Evolutionary conservation across 1,139 yeast genomes (phyloP).

Genomic region (Spathaspora jeffriesii): DNA sequence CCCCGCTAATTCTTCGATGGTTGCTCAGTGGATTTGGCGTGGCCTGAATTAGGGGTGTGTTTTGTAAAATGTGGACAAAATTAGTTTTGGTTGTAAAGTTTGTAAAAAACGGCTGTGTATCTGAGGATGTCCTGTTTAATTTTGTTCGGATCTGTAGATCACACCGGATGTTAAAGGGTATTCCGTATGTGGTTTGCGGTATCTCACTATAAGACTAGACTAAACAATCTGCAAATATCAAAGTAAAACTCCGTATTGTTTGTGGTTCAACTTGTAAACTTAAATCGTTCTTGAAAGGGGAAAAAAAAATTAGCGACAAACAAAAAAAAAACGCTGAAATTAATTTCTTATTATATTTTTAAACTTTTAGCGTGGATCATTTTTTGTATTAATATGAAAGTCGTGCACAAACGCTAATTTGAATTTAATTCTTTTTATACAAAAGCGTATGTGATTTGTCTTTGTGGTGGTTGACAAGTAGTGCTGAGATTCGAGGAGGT

Average conservation of each 20-base stretch:
- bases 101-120: not conserved
- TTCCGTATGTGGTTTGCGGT: not conserved
- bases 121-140: not conserved
- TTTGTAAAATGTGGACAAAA: not conserved
- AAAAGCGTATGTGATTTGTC: not conserved
- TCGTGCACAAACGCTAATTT: not conserved
- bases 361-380: not conserved
- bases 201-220: too few species aligned
- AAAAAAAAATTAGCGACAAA: not conserved
- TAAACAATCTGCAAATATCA: not conserved
- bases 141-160: not conserved
- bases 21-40: not conserved
- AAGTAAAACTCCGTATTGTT: not conserved
- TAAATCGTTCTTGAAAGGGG: not conserved
- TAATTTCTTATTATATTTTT: not conserved
- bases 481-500: not conserved
- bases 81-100: not conserved
- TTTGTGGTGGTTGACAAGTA: not conserved
- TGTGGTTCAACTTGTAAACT: not conserved
- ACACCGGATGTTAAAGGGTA: not conserved
- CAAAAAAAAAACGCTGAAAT: not conserved
- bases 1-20: not conserved
- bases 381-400: not conserved
- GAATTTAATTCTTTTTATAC: not conserved
- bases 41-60: not conserved